These are phyloP conservation scores for Plasmodium reichenowi DNA, from an alignment of 169 alveolate genomes.

Conservation along the genomic window DNA sequence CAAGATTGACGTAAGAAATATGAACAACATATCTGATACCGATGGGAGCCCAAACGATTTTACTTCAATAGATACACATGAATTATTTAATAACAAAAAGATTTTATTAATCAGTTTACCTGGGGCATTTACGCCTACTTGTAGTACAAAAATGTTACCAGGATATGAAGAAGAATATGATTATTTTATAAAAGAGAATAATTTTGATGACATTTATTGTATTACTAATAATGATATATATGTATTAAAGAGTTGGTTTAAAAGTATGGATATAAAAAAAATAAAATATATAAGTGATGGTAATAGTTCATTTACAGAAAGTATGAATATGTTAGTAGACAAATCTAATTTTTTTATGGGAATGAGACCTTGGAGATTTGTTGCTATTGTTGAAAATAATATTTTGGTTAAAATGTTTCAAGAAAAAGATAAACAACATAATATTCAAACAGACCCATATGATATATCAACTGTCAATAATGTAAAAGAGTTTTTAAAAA, in stretches of 20 bases:
- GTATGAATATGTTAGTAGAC: slow-evolving; percentile 83
- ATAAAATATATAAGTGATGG: slow-evolving; percentile 83
- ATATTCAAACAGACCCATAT: slow-evolving; percentile 80
- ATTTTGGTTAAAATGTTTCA: slow-evolving; percentile 79
- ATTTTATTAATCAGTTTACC: slow-evolving; percentile 80
- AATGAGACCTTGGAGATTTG: slow-evolving; percentile 83
- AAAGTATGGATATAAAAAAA: slow-evolving; percentile 65
- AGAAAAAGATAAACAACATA: slow-evolving; percentile 77
- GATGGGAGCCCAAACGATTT: slow-evolving; percentile 21
- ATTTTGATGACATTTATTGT: slow-evolving; percentile 83
- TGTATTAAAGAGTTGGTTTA: slow-evolving; percentile 82
- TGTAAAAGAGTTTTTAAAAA: slow-evolving; percentile 74
- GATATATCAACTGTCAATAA: slow-evolving; percentile 77
- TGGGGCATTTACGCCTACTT: slow-evolving; percentile 86
- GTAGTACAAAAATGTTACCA: slow-evolving; percentile 81
- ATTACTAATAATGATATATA: slow-evolving; percentile 81
- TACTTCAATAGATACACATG: slow-evolving; percentile 46
- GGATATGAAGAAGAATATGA: slow-evolving; percentile 79
- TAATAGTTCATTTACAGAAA: slow-evolving; percentile 77
- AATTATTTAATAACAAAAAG: slow-evolving; percentile 74
- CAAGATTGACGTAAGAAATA: slow-evolving; percentile 44
- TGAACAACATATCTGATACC: background rate
- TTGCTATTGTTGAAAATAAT: slow-evolving; percentile 80
- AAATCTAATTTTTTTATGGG: slow-evolving; percentile 83
- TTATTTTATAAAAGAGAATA: slow-evolving; percentile 54